Evolutionary conservation across 2,329 filamentous ascomycete genomes (phyloP).

Genomic region (Neophaeococcomyces mojaviensis): DNA sequence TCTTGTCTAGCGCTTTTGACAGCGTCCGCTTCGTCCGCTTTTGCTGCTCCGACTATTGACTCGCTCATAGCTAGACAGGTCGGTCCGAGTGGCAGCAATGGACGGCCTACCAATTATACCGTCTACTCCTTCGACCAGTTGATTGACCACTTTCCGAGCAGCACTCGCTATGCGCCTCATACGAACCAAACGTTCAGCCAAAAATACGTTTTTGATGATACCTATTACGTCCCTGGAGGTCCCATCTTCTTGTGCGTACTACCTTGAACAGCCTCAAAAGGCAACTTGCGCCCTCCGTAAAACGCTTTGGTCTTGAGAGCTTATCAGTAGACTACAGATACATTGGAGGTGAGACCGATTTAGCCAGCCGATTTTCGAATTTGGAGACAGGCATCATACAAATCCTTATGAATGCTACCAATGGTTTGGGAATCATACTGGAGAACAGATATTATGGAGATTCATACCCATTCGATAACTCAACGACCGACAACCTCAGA

Average conservation of each 20-base stretch:
- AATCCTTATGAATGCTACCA: constrained; percentile 48
- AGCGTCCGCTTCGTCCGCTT: background rate
- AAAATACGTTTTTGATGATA: constrained; percentile 48
- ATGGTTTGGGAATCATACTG: constrained; percentile 45
- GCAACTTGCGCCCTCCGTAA: constrained; percentile 25
- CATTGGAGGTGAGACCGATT: constrained; percentile 28
- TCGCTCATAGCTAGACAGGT: constrained; percentile 9
- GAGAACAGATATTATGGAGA: constrained; percentile 34
- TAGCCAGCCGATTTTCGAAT: constrained; percentile 35
- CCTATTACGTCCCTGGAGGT: constrained; percentile 48
- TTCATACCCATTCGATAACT: constrained; percentile 31
- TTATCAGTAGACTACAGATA: constrained; percentile 22
- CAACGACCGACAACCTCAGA: constrained; percentile 33
- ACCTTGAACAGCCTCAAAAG: constrained; percentile 35
- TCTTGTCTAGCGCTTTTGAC: background rate
- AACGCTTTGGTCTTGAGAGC: constrained; percentile 32
- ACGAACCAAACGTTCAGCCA: constrained; percentile 44
- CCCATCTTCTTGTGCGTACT: constrained; percentile 36
- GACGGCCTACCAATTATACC: constrained; percentile 18
- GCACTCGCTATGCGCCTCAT: constrained; percentile 17
- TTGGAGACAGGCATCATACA: constrained; percentile 43
- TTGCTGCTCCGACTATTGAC: constrained; percentile 1
- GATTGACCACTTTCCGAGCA: constrained; percentile 20
- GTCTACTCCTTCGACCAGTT: constrained; percentile 16
- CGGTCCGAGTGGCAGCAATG: constrained; percentile 14